Conservation (phyloP, 2,329 filamentous ascomycete species). For the Colletotrichum sp. region DNA sequence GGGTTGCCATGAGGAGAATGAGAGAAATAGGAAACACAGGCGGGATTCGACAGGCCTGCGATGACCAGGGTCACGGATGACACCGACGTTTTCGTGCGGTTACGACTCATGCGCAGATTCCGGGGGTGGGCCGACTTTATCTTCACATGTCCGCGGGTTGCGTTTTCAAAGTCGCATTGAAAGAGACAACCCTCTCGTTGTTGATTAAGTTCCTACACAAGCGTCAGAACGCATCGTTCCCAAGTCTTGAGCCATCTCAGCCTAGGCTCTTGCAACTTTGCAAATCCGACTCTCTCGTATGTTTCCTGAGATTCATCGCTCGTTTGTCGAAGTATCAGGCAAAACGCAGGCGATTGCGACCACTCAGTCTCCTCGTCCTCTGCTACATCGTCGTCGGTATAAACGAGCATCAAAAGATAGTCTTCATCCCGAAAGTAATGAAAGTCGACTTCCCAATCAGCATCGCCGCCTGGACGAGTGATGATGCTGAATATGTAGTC, state of each 20-base stretch:
- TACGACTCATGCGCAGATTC: neutral
- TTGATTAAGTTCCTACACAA: neutral
- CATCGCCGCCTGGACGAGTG: neutral
- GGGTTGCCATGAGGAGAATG: neutral
- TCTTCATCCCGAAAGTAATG: neutral
- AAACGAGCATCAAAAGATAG: neutral
- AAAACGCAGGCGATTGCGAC: neutral
- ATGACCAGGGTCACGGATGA: neutral
- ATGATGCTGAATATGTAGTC: neutral
- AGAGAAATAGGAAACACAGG: neutral
- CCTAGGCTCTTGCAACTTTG: neutral
- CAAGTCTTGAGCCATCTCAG: neutral
- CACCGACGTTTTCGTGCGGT: neutral
- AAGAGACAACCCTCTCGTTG: neutral
- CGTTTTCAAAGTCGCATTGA: neutral
- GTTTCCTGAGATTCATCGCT: rapidly evolving
- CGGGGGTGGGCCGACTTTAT: neutral
- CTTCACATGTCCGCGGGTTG: neutral
- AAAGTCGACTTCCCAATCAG: neutral
- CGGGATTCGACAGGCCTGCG: neutral
- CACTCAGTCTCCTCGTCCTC: neutral
- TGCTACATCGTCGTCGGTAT: neutral
- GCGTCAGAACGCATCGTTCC: neutral
- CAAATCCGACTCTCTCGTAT: neutral
- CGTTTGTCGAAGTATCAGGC: neutral